Base-by-base conservation (phyloP, 1,284 basidiomycete species). In the Rhodotorula glutinis region DNA sequence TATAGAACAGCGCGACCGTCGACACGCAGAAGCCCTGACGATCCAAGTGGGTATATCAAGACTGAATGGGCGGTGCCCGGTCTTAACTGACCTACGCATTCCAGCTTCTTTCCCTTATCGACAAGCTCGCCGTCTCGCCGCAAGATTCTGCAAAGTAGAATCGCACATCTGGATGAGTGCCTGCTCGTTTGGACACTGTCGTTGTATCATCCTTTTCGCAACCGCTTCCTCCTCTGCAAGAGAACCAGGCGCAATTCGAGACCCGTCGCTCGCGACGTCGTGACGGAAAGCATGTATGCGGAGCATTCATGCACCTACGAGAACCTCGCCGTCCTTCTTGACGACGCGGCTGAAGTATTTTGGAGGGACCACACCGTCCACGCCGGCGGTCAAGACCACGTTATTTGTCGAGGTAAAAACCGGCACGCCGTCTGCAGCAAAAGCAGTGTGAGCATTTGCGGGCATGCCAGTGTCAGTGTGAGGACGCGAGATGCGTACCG, bases 321-420 rank as follows among this genome's bases (percentile, higher is more conserved):
- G 52, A 2, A 53, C 55, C 46, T 70, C 53, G 2, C 66, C 70
- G 38, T 25, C 38, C 60, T 67, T 69, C 21, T 41, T 52, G 29
- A 61, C 55, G 4, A 70, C 70, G 29, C 51, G 27, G 13, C 25
- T 25, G 44, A 92, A 92, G 76, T 85, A 89, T 25, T 82, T 76
- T 1, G 85, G 81, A 0, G 79, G 74, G 11, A 91, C 75, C 70
- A 84, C 80, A 0, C 88, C 88, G 4, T 78, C 75, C 33, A 80
- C 79, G 63, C 92, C 92, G 62, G 85, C 83, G 0, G 89, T 90
- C 10, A 95, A 83, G 23, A 95, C 83, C 11, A 94, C 92, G 4
- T 90, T 90, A 71, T 94, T 95, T 2, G 84, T 80, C 1, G 91
- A 93, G 2, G 90, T 78, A 75, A 82, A 85, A 73, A 95, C 90